These are phyloP conservation scores for Capronia epimyces DNA, from an alignment of 2,329 filamentous ascomycete genomes.

Conservation along the genomic window DNA sequence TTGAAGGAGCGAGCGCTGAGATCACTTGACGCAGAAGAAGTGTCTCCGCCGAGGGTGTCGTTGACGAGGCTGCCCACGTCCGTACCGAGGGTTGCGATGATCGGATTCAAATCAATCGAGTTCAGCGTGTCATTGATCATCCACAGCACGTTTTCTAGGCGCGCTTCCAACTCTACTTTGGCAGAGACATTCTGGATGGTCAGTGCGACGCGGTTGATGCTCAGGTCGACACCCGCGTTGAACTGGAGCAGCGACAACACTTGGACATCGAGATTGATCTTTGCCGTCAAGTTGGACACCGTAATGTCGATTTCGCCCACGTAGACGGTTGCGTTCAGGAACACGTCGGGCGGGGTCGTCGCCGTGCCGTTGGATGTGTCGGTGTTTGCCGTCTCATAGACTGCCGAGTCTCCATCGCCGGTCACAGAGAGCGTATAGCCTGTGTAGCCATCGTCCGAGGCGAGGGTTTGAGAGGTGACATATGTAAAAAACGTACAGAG, in stretches of 20 bases:
- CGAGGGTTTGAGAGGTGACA: conserved; percentile 9
- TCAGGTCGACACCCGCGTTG: conserved; percentile 56
- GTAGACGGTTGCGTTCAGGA: conserved; percentile 54
- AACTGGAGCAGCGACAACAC: conserved; percentile 55
- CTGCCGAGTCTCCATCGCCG: conserved; percentile 47
- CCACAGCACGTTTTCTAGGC: conserved; percentile 54
- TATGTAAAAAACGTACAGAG: not conserved
- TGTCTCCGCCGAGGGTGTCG: conserved; percentile 32
- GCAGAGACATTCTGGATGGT: conserved; percentile 56
- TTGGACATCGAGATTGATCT: conserved; percentile 56
- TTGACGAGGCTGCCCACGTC: conserved; percentile 48
- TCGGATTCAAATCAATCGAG: conserved; percentile 57
- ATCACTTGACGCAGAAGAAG: conserved; percentile 2
- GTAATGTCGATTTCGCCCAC: conserved; percentile 56
- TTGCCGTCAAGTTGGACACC: conserved; percentile 56
- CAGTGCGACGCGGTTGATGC: conserved; percentile 53
- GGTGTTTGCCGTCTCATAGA: conserved; percentile 53
- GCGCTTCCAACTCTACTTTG: conserved; percentile 55
- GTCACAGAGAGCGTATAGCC: conserved; percentile 51
- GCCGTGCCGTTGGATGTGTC: conserved; percentile 38
- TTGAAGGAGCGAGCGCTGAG: conserved; percentile 30
- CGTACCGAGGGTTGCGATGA: conserved; percentile 52
- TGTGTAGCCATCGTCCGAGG: conserved; percentile 45
- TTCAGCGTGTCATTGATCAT: conserved; percentile 56
- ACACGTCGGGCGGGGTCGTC: conserved; percentile 51